phyloP scores from a whole-genome alignment of 139 green algal genomes.

The Chloropicon primus region DNA sequence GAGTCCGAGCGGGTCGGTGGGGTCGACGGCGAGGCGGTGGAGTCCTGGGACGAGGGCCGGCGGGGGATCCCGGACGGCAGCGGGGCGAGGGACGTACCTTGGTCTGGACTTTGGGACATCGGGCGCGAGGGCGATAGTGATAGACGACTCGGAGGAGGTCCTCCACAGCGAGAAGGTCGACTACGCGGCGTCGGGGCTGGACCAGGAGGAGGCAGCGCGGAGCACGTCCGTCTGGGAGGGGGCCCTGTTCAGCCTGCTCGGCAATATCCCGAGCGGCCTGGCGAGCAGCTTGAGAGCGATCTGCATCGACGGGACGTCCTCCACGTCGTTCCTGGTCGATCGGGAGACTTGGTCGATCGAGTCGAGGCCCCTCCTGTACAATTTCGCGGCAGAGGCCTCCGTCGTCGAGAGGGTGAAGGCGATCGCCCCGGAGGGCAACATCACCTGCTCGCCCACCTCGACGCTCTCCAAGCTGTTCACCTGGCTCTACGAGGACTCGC shows the following conservation, averaged over 20 bases:
- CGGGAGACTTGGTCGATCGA: constrained; percentile 26
- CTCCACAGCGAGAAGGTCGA: neutral
- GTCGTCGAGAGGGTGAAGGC: constrained; percentile 32
- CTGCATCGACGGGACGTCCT: constrained; percentile 75
- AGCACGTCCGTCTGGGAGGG: neutral
- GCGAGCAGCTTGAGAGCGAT: constrained; percentile 13
- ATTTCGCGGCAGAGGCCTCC: constrained; percentile 35
- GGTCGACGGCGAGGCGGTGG: too few relatives aligned
- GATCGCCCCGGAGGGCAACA: constrained; percentile 61
- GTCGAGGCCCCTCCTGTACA: constrained; percentile 56
- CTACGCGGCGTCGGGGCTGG: neutral
- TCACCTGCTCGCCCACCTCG: constrained; percentile 55
- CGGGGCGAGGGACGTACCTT: constrained; percentile 25
- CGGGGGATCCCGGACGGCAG: neutral
- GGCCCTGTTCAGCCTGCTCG: constrained; percentile 10
- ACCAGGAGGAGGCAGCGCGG: neutral
- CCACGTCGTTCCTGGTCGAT: constrained; percentile 74
- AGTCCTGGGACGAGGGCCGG: neutral
- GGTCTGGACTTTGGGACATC: constrained; percentile 85
- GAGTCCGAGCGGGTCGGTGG: too few relatives aligned
- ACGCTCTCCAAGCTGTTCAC: constrained; percentile 73
- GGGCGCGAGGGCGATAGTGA: constrained; percentile 53
- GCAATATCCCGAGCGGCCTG: neutral
- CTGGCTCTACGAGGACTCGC: constrained; percentile 41
- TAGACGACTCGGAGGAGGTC: constrained; percentile 40